Evolutionary conservation across 2,329 filamentous ascomycete genomes (phyloP).

Genomic region (Trichoderma harzianum): DNA sequence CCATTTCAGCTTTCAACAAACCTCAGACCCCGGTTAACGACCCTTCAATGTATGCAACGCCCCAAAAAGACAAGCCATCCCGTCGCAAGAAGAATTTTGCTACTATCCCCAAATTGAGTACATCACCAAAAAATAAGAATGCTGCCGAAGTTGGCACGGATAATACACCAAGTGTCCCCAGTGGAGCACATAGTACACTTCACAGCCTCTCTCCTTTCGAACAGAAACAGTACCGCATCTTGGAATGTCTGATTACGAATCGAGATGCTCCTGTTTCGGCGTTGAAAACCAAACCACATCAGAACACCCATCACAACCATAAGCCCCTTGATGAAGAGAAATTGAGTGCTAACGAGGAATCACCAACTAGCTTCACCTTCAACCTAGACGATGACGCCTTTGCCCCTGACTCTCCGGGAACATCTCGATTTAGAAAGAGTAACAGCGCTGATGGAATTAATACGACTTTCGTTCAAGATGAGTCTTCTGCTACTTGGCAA

Average conservation of each 20-base stretch:
- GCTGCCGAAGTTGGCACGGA: constrained; percentile 19
- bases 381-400: constrained; percentile 43
- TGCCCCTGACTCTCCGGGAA: constrained; percentile 33
- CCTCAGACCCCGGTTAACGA: constrained; percentile 16
- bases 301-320: not conserved
- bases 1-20: not conserved
- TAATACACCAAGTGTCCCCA: constrained; percentile 27
- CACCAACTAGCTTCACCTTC: constrained; percentile 49
- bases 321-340: constrained; percentile 4
- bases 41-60: constrained; percentile 47
- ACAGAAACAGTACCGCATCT: constrained; percentile 36
- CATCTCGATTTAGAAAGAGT: constrained; percentile 41
- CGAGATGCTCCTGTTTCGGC: constrained; percentile 17
- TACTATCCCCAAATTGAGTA: not conserved
- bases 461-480: constrained; percentile 55
- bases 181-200: constrained; percentile 29
- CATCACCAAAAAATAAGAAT: constrained; percentile 12
- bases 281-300: constrained; percentile 21
- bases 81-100: constrained; percentile 16
- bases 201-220: constrained; percentile 39
- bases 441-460: constrained; percentile 59
- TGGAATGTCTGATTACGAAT: constrained; percentile 38
- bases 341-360: constrained; percentile 34
- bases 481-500: constrained; percentile 44
- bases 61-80: constrained; percentile 21